Evolutionary conservation across 305 asterid genomes (phyloP), one percentile per base, ranked within the genome.

Genomic region (Plantago coronopus): DNA sequence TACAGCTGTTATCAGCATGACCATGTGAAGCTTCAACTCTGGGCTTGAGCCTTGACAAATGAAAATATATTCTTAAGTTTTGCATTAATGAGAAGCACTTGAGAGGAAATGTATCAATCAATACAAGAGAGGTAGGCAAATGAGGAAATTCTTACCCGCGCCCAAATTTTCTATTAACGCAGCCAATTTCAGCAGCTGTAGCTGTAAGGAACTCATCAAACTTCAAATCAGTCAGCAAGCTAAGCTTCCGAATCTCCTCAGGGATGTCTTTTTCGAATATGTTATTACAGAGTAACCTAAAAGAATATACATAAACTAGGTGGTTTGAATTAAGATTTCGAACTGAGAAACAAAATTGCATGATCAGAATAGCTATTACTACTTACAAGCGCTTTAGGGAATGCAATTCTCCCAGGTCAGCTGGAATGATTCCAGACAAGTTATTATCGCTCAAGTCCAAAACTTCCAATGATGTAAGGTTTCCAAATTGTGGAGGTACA

Each of bases 361-460:
- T 31, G 19, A 71, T 37, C 20, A 29, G 3, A 23, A 17, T 23
- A 18, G 25, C 47, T 34, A 17, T 45, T 56, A 54, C 21, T 16
- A 64, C 95, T 81, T 74, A 94, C 97, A 93, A 64, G 66, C 67
- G 78, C 80, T 69, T 82, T 49, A 93, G 75, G 12, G 81, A 83
- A 57, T 70, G 79, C 61, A 89, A 61, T 49, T 70, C 67, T 64
- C 94, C 97, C 29, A 93, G 76, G 76, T 85, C 94, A 57, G 81
- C 78, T 15, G 99, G 99, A 76, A 93, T 65, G 27, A 70, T 60
- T 64, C 99, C 99, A 40, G 77, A 74, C 74, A 93, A 74, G 49
- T 73, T 74, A 65, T 93, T 93, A 70, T 83, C 72, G 66, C 95
- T 85, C 77, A 93, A 66, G 69, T 93, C 96, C 80, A 93, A 62